Conservation (phyloP, 2,329 filamentous ascomycete genomes). For the Botrytis squamosa region DNA sequence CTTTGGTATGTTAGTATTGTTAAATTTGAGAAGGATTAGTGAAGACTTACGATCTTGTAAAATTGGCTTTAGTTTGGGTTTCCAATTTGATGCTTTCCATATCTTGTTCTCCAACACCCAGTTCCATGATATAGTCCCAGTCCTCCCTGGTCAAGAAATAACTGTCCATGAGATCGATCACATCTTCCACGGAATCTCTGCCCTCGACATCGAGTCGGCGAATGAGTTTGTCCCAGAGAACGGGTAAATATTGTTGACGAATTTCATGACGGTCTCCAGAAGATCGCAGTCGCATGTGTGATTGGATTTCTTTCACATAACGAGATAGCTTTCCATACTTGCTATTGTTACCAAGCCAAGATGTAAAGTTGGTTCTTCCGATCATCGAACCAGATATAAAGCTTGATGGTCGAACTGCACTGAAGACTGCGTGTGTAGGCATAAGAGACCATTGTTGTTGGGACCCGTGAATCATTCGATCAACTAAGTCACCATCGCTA, state of each 20-base stretch:
- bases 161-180: constrained; percentile 95
- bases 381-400: constrained; percentile 78
- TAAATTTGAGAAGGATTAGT: neutral
- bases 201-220: constrained; percentile 73
- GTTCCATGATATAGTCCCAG: constrained; percentile 87
- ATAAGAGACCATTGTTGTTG: constrained; percentile 99
- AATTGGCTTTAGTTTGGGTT: constrained; percentile 79
- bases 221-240: constrained; percentile 80
- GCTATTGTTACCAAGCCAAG: constrained; percentile 95
- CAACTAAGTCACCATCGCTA: constrained; percentile 92
- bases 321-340: constrained; percentile 76
- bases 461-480: constrained; percentile 96
- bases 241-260: constrained; percentile 88
- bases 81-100: constrained; percentile 76
- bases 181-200: constrained; percentile 74
- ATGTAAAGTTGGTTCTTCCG: constrained; percentile 72
- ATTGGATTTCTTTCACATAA: constrained; percentile 89
- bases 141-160: constrained; percentile 95
- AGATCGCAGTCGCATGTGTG: constrained; percentile 89
- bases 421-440: constrained; percentile 94
- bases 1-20: constrained; percentile 43
- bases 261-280: constrained; percentile 92
- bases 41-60: constrained; percentile 75
- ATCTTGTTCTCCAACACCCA: constrained; percentile 82
- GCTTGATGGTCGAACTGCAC: constrained; percentile 87